Base-by-base conservation (phyloP, 1,284 basidiomycete genomes). In the Trametes hirsuta region DNA sequence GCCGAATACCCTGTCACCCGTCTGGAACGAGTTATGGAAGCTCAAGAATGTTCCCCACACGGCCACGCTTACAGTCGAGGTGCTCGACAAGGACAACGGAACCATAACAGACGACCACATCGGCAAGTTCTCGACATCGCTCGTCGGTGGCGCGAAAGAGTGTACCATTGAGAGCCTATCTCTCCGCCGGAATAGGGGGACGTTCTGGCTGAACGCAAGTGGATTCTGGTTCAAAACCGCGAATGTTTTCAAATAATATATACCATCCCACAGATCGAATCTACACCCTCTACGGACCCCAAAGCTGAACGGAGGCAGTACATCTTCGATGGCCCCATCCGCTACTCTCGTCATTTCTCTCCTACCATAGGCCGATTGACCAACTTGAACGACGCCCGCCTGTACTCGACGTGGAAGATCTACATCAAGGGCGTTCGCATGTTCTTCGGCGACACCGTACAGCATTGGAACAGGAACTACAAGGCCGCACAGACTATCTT, bases 331-430 rank as follows among this genome's bases (percentile, higher is more conserved):
- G 89, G 90, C 0, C 90, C 89, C 30, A 80, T 89, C 53, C 87
- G 86, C 48, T 91, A 81, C 71, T 86, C 88, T 4, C 77, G 82
- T 8, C 88, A 91, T 69, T 83, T 77, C 72, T 90, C 88, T 2
- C 87, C 88, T 0, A 87, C 84, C 0, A 78, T 89, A 47, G 89
- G 88, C 25, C 75, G 74, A 2, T 71, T 90, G 35, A 86, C 87
- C 4, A 83, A 84, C 59, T 71, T 85, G 55, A 81, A 85, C 69
- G 83, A 85, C 59, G 79, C 79, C 0, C 83, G 88, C 0, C 76
- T 91, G n/a, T 91, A 91, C 72, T 86, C 87, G 25, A 92, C 90
- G 1, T 92, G 90, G 90, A 91, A 91, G 71, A 80, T 91, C 63
- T 88, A 84, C 69, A 76, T 91, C 71, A 80, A 80, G 57, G 86